Conservation (phyloP, 768 basidiomycete species). For the Tricholoma bakamatsutake region DNA sequence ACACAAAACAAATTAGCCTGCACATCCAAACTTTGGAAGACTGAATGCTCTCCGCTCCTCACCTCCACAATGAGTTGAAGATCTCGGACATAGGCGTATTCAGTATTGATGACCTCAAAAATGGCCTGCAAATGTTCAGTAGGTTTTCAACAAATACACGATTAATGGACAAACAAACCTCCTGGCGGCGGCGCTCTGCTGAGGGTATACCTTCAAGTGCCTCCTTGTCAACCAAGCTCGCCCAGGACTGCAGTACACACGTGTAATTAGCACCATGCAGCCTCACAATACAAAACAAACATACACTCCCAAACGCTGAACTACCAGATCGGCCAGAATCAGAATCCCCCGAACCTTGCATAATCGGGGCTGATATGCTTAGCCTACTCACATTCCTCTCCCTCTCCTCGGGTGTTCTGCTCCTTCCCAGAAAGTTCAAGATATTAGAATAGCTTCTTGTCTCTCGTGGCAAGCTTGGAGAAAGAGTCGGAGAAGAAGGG, state of each 20-base stretch:
- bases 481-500: conserved; percentile 37
- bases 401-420: conserved; percentile 51
- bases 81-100: conserved; percentile 85
- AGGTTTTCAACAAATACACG: not conserved
- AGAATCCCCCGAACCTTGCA: conserved; percentile 28
- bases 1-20: not conserved
- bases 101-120: conserved; percentile 92
- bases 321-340: conserved; percentile 38
- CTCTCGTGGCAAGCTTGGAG: conserved; percentile 25
- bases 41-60: conserved; percentile 8
- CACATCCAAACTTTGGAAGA: not conserved
- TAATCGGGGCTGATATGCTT: conserved; percentile 67
- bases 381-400: conserved; percentile 28
- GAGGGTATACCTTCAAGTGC: conserved; percentile 77
- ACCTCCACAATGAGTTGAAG: conserved; percentile 91
- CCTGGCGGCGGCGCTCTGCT: conserved; percentile 81
- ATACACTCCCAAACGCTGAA: conserved; percentile 65
- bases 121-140: conserved; percentile 51
- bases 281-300: conserved; percentile 11
- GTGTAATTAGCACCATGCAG: conserved; percentile 1
- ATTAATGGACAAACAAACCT: conserved; percentile 37
- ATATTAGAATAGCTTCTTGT: conserved; percentile 43
- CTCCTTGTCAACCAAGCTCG: conserved; percentile 81
- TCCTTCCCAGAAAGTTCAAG: conserved; percentile 58
- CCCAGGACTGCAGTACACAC: conserved; percentile 64